Base-by-base conservation (phyloP, 2,329 filamentous ascomycete genomes). In the Nemania sp. region DNA sequence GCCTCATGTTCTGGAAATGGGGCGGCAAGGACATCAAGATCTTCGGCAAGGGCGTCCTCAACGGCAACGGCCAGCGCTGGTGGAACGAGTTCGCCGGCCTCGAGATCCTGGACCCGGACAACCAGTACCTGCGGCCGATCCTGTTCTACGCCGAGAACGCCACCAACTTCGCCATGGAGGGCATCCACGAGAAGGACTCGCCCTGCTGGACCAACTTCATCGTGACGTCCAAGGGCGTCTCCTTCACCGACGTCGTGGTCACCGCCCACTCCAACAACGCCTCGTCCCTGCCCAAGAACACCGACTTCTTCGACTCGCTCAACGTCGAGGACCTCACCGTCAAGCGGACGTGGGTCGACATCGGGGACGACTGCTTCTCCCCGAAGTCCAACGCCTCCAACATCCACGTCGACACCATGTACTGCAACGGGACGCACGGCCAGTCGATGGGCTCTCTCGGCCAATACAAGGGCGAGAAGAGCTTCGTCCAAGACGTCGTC, bases 171-270 rank as follows among this genome's bases (percentile, higher is more conserved):
- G 78, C 78, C 3, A 78, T 87, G 5, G 79, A 82, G 37, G 85
- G 85, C 1, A 84, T 87, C 54, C 80, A 82, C 15, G 79, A 87
- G 66, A 81, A 85, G 60, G 83, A 86, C 70, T 86, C 83, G 0
- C 85, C 85, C 1, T 86, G 83, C 75, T 87, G 85, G 85, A 86
- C 81, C 2, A 88, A 85, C 68, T 87, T 87, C 65, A 76, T 87
- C 37, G 83, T 87, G 13, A 80, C 80, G 34, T 85, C 77, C 46
- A 75, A 84, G 69, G 81, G 84, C 61, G 74, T 86, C 51, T 76
- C 78, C 2, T 84, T 83, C 57, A 79, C 81, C 40, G 76, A 85
- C 58, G 77, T 87, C 6, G 77, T 80, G 20, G 82, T 84, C 53
- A 83, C 84, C 12, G 81, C 83, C 0, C 74, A 78, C 17, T 85